Conservation (phyloP, 1,284 basidiomycete genomes). For the Cutaneotrichosporon cavernicola region DNA sequence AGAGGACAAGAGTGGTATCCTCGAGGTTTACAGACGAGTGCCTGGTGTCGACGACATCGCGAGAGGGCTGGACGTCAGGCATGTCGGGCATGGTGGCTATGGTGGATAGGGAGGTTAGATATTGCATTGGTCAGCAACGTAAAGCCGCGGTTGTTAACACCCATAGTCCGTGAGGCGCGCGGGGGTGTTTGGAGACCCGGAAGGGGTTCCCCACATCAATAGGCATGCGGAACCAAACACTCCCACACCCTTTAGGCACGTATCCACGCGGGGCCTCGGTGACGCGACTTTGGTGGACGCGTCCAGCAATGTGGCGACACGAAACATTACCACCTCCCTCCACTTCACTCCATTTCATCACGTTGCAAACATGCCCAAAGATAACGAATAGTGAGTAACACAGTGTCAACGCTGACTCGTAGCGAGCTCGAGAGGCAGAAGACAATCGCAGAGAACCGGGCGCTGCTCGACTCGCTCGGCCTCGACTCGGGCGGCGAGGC, state of each 20-base stretch:
- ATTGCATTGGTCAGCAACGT: not conserved
- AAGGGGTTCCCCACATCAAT: not conserved
- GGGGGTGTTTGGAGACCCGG: too few relatives aligned
- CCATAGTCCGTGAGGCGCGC: too few relatives aligned
- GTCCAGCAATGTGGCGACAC: not conserved
- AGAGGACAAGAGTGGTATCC: conserved; percentile 29
- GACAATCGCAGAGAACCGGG: conserved; percentile 53
- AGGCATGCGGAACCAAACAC: conserved; percentile 9
- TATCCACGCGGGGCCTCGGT: not conserved
- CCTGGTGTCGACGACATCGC: not conserved
- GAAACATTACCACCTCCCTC: conserved; percentile 1
- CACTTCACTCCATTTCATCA: not conserved
- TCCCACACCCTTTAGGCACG: not conserved
- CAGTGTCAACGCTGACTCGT: not conserved
- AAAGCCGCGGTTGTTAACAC: too few relatives aligned
- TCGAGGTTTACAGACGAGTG: conserved; percentile 4
- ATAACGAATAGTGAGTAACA: conserved; percentile 1
- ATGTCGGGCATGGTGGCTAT: not conserved
- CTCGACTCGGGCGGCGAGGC: conserved; percentile 41
- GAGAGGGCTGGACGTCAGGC: too few relatives aligned
- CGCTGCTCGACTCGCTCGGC: conserved; percentile 51
- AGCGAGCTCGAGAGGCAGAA: conserved; percentile 53
- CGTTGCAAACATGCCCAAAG: not conserved
- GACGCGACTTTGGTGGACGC: conserved; percentile 10
- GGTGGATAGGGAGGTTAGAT: not conserved